Percentiles rank a stretch among this genome's conserved stretches.
These are phyloP conservation scores for Podospora anserina DNA, from an alignment of 495 filamentous ascomycete genomes.

Conservation along the genomic window DNA sequence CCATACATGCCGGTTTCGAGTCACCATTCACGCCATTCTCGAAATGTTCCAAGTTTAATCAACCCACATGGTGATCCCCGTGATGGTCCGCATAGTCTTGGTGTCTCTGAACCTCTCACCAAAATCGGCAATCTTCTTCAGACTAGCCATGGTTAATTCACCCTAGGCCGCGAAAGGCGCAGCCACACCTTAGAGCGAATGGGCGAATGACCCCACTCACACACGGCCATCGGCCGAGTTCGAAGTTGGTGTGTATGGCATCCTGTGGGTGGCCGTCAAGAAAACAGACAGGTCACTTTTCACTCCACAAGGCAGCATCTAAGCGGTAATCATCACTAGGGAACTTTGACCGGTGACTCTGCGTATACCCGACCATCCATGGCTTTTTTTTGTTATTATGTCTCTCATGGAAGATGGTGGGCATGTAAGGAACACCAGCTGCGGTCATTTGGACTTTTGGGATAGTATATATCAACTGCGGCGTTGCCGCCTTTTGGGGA, in stretches of 20 bases:
- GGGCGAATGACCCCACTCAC: neutral
- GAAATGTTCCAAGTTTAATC: neutral
- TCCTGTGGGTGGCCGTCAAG: neutral
- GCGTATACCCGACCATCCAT: neutral
- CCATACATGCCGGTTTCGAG: conserved; percentile 6
- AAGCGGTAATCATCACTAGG: neutral
- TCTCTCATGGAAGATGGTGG: conserved; percentile 4
- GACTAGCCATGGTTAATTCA: neutral
- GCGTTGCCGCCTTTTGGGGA: conserved; percentile 13
- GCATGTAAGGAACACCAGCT: neutral
- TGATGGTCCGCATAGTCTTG: conserved; percentile 9
- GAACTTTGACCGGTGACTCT: conserved; percentile 25
- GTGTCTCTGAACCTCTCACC: neutral
- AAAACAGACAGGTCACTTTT: conserved; percentile 11
- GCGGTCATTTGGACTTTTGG: neutral
- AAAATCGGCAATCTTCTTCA: neutral
- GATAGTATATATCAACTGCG: conserved; percentile 17
- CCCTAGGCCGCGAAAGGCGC: conserved; percentile 1
- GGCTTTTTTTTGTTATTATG: neutral
- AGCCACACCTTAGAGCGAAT: neutral
- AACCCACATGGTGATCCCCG: conserved; percentile 8
- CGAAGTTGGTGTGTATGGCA: conserved; percentile 2
- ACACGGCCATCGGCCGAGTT: neutral
- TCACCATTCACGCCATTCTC: neutral
- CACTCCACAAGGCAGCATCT: conserved; percentile 20